Conservation (phyloP, 2,329 filamentous ascomycete species). For the Ceratocystis smalleyi region DNA sequence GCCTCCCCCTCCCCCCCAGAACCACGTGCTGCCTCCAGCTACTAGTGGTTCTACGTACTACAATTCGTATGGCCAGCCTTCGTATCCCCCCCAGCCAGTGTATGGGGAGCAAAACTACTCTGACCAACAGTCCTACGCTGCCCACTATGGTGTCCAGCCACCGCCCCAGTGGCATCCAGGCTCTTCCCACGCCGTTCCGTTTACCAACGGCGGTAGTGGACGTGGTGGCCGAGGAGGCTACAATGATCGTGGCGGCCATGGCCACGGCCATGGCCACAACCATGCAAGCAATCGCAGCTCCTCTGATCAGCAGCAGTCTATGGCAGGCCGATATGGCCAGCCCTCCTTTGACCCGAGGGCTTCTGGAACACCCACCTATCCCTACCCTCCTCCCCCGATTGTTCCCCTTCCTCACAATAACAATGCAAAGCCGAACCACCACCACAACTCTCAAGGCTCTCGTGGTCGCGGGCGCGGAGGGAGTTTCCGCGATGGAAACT, state of each 20-base stretch:
- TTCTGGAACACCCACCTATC: conserved; percentile 22
- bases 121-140: conserved; percentile 22
- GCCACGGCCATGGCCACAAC: background rate
- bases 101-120: conserved; percentile 29
- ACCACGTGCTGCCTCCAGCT: conserved; percentile 5
- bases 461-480: conserved; percentile 26
- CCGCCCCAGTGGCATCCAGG: conserved; percentile 25
- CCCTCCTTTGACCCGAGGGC: conserved; percentile 13
- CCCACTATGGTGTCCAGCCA: conserved; percentile 26
- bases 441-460: conserved; percentile 19
- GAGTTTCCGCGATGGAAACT: conserved; percentile 24
- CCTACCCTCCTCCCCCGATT: conserved; percentile 28
- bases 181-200: conserved; percentile 21
- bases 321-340: conserved; percentile 12
- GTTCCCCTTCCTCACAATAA: conserved; percentile 17
- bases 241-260: conserved; percentile 30
- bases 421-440: conserved; percentile 23
- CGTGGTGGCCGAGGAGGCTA: conserved; percentile 30
- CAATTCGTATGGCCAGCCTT: conserved; percentile 19
- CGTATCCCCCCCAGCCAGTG: conserved; percentile 31
- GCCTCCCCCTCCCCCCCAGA: background rate
- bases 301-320: conserved; percentile 14
- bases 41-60: conserved; percentile 10
- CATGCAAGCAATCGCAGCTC: background rate
- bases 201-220: conserved; percentile 14